phyloP scores from a whole-genome alignment of 495 filamentous ascomycete species.

The Tuber microsphaerosporum region DNA sequence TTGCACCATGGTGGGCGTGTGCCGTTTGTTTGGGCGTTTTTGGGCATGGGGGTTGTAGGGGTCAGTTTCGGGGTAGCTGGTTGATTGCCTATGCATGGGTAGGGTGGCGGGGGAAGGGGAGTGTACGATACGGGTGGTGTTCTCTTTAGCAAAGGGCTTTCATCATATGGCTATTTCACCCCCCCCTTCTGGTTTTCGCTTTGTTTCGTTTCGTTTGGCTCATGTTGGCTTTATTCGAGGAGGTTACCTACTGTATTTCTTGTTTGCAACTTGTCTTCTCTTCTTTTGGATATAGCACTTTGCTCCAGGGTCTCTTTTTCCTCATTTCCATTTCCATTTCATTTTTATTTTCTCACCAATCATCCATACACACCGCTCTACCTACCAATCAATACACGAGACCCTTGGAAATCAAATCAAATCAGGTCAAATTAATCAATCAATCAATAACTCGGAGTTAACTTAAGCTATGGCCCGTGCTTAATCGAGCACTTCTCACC shows the following conservation, averaged over 20 bases:
- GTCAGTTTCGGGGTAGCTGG: conserved; percentile 57
- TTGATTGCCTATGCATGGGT: not conserved
- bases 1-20: conserved; percentile 71
- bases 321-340: not conserved
- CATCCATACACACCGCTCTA: not conserved
- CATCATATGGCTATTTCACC: not conserved
- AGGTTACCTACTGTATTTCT: not conserved
- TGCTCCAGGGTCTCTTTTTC: not conserved
- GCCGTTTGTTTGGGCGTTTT: conserved; percentile 76
- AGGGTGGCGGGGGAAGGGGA: not conserved
- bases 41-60: conserved; percentile 84
- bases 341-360: not conserved
- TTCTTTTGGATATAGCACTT: not conserved
- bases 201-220: not conserved
- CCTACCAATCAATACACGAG: not conserved
- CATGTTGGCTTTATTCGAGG: not conserved
- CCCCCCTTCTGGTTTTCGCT: not conserved
- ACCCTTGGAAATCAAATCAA: not conserved
- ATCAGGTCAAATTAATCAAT: conserved; percentile 1
- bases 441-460: not conserved
- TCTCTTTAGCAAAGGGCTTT: not conserved
- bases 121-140: not conserved
- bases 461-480: not conserved
- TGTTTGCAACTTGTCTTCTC: not conserved
- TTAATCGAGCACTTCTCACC: not conserved